Evolutionary conservation across 108 stramenopile genomes (phyloP).

Genomic region (Stephanodiscus triporus): DNA sequence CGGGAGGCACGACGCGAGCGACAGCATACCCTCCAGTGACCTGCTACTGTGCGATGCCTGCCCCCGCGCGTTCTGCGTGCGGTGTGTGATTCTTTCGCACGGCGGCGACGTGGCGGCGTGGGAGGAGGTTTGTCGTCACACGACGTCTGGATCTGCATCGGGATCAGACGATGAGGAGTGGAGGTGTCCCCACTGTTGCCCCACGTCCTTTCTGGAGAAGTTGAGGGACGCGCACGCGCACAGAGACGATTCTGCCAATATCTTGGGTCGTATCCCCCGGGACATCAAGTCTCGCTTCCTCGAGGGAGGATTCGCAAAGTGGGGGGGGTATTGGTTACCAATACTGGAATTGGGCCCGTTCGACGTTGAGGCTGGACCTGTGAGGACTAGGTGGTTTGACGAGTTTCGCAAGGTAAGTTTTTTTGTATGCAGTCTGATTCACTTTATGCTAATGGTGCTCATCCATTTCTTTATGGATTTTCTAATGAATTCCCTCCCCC

Average conservation of each 20-base stretch:
- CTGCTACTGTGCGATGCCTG: conserved; percentile 53
- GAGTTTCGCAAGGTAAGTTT: conserved; percentile 81
- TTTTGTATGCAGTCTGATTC: not conserved
- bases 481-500: too few species aligned
- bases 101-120: conserved; percentile 32
- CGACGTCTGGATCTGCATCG: not conserved
- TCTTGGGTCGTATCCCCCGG: conserved; percentile 51
- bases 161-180: conserved; percentile 30
- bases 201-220: conserved; percentile 33
- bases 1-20: not conserved
- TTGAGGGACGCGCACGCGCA: conserved; percentile 15
- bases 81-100: conserved; percentile 26
- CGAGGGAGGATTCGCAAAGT: conserved; percentile 70
- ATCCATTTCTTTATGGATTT: conserved; percentile 4
- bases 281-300: conserved; percentile 59
- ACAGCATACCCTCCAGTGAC: conserved; percentile 16
- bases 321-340: conserved; percentile 65
- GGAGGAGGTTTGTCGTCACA: conserved; percentile 12
- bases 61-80: conserved; percentile 52
- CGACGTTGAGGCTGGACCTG: conserved; percentile 65
- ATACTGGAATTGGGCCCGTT: conserved; percentile 73
- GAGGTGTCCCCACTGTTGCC: conserved; percentile 46
- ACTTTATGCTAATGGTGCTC: not conserved
- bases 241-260: too few species aligned
- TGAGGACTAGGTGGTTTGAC: conserved; percentile 68